Evolutionary conservation across 768 basidiomycete species (phyloP).

Genomic region (Polyporus arcularius): DNA sequence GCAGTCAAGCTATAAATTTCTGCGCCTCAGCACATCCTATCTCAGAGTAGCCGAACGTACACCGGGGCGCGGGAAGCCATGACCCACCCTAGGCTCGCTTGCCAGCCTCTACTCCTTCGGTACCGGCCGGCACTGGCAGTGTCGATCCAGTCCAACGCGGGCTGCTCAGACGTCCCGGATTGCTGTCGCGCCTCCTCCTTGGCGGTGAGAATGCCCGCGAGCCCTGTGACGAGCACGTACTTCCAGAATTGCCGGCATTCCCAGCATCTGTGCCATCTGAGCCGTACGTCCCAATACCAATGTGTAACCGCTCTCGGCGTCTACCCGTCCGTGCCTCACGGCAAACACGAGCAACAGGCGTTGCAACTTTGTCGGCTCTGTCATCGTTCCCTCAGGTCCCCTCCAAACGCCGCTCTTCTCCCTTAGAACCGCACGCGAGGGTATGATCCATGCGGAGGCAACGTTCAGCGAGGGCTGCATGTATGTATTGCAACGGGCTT

Average conservation of each 20-base stretch:
- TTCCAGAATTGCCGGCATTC: slow-evolving; percentile 14
- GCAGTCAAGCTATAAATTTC: not conserved
- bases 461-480: slow-evolving; percentile 1
- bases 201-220: slow-evolving; percentile 7
- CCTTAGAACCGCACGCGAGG: slow-evolving; percentile 1
- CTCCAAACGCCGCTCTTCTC: slow-evolving; percentile 10
- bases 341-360: slow-evolving; percentile 25
- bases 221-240: slow-evolving; percentile 15
- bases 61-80: slow-evolving; percentile 5
- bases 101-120: too few relatives aligned
- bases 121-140: not conserved
- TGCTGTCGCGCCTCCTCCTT: slow-evolving; percentile 2
- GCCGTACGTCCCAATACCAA: slow-evolving; percentile 6
- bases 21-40: not conserved
- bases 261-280: slow-evolving; percentile 6
- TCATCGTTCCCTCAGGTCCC: not conserved
- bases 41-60: not conserved
- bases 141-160: not conserved
- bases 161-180: not conserved
- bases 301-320: not conserved
- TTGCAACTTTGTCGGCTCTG: slow-evolving; percentile 9
- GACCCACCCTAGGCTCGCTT: too few relatives aligned
- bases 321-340: slow-evolving; percentile 21
- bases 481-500: not conserved
- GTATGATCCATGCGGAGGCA: slow-evolving; percentile 17